Percentiles rank a stretch among this genome's conserved stretches.
phyloP scores from a whole-genome alignment of 2,329 filamentous ascomycete species.

The Cladosporium sp. region DNA sequence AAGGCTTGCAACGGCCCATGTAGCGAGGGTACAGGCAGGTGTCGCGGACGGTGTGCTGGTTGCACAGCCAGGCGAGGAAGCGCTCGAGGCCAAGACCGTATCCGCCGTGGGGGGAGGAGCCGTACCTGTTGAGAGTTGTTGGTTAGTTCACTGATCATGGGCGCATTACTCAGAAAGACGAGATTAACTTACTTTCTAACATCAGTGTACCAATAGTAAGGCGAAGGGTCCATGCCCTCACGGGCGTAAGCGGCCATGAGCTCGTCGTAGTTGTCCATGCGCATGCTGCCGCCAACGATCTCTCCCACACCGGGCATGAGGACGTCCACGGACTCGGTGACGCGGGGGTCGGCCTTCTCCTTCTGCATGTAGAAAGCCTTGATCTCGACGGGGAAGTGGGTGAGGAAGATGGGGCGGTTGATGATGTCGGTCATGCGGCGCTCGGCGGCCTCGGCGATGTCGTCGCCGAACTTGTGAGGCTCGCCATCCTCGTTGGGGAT shows the following conservation, averaged over 20 bases:
- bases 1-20: conserved; percentile 78
- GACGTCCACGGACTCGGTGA: conserved; percentile 88
- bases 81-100: conserved; percentile 92
- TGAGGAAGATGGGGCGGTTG: conserved; percentile 91
- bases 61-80: conserved; percentile 65
- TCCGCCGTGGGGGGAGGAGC: conserved; percentile 85
- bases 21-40: conserved; percentile 76
- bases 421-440: conserved; percentile 96
- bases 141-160: conserved; percentile 1
- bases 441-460: conserved; percentile 97
- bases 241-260: conserved; percentile 82
- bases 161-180: too few species aligned
- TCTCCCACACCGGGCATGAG: conserved; percentile 93
- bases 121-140: conserved; percentile 60
- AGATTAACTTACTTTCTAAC: conserved; percentile 65
- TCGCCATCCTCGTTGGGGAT: conserved; percentile 92
- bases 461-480: conserved; percentile 87
- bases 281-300: conserved; percentile 95
- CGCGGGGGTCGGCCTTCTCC: conserved; percentile 70
- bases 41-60: conserved; percentile 61
- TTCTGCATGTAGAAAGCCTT: conserved; percentile 99
- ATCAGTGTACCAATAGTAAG: conserved; percentile 99
- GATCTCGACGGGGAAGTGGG: conserved; percentile 95
- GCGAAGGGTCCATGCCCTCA: conserved; percentile 76
- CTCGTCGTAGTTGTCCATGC: conserved; percentile 88